Conservation (phyloP, 768 basidiomycete species). For the Tephrocybe sp. region DNA sequence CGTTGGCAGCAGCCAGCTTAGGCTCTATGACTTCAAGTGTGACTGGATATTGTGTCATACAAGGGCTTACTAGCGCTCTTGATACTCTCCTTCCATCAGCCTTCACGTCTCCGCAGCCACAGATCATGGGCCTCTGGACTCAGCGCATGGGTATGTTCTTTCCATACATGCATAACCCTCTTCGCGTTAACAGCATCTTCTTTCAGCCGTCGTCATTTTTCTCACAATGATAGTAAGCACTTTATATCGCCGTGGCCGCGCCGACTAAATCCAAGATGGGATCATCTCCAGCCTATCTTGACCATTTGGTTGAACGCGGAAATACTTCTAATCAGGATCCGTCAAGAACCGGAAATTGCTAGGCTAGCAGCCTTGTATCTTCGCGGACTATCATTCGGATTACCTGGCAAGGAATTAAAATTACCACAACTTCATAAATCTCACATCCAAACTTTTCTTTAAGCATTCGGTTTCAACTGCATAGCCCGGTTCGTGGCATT, state of each 20-base stretch:
- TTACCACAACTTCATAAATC: not conserved
- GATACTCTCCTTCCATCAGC: constrained; percentile 94
- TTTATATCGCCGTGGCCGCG: constrained; percentile 22
- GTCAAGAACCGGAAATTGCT: constrained; percentile 83
- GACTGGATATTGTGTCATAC: constrained; percentile 73
- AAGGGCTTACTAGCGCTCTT: constrained; percentile 80
- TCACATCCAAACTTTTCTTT: too few relatives aligned
- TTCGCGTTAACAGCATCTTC: not conserved
- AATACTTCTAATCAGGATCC: constrained; percentile 64
- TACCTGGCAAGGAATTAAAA: constrained; percentile 51
- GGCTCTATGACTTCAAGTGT: constrained; percentile 72
- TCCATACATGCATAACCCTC: too few relatives aligned
- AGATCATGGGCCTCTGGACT: constrained; percentile 84
- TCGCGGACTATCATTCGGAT: constrained; percentile 66
- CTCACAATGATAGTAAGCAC: constrained; percentile 53
- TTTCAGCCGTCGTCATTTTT: constrained; percentile 57
- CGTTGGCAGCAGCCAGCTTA: constrained; percentile 79
- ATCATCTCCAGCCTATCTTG: constrained; percentile 43
- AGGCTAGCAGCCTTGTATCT: constrained; percentile 73
- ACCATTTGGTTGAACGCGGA: constrained; percentile 83
- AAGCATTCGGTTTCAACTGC: constrained; percentile 50
- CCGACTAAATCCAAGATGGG: constrained; percentile 5
- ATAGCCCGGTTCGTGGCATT: constrained; percentile 34
- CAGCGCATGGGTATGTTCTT: constrained; percentile 70
- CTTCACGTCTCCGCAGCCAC: constrained; percentile 84